Percentiles rank a stretch among this genome's conserved stretches.
phyloP scores from a whole-genome alignment of 371 early-diverging fungal genomes.

The Syncephalastrum monosporum region DNA sequence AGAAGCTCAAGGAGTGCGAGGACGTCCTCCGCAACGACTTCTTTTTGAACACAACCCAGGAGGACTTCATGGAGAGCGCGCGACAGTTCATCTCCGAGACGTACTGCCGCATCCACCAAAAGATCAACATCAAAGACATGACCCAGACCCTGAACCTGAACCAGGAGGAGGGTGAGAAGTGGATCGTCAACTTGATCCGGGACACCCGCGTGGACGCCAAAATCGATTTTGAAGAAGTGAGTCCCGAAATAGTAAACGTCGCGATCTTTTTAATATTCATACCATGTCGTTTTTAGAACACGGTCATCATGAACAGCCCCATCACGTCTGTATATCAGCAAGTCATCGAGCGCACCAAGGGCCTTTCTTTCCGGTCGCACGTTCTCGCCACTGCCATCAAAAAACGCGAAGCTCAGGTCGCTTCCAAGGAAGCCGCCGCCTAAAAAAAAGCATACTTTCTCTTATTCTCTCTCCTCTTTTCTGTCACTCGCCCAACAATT shows the following conservation, averaged over 20 bases:
- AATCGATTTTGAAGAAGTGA: slow-evolving; percentile 86
- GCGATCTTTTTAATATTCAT: not conserved
- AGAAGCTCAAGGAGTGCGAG: slow-evolving; percentile 86
- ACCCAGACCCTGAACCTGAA: slow-evolving; percentile 81
- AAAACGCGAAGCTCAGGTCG: slow-evolving; percentile 71
- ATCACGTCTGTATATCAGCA: slow-evolving; percentile 88
- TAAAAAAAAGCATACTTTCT: slow-evolving; percentile 2
- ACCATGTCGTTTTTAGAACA: slow-evolving; percentile 54
- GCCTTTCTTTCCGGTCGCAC: slow-evolving; percentile 86
- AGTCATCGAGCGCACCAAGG: slow-evolving; percentile 91
- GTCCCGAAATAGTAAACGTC: slow-evolving; percentile 1
- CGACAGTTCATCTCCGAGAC: slow-evolving; percentile 92
- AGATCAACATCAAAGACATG: slow-evolving; percentile 86
- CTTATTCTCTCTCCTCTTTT: too few species aligned
- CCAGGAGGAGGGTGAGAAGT: slow-evolving; percentile 92
- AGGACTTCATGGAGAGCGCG: slow-evolving; percentile 92
- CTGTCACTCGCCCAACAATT: too few species aligned
- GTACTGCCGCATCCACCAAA: slow-evolving; percentile 93
- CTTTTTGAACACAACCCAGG: slow-evolving; percentile 80
- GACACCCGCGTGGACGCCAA: slow-evolving; percentile 95
- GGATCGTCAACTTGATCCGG: slow-evolving; percentile 95
- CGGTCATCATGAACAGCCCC: slow-evolving; percentile 89
- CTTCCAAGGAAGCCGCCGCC: slow-evolving; percentile 21
- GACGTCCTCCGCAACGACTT: slow-evolving; percentile 84
- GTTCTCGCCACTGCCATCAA: slow-evolving; percentile 88